Evolutionary conservation across 2,329 filamentous ascomycete genomes (phyloP), one percentile per base, ranked within the genome.

Genomic region (Colletotrichum aenigma): DNA sequence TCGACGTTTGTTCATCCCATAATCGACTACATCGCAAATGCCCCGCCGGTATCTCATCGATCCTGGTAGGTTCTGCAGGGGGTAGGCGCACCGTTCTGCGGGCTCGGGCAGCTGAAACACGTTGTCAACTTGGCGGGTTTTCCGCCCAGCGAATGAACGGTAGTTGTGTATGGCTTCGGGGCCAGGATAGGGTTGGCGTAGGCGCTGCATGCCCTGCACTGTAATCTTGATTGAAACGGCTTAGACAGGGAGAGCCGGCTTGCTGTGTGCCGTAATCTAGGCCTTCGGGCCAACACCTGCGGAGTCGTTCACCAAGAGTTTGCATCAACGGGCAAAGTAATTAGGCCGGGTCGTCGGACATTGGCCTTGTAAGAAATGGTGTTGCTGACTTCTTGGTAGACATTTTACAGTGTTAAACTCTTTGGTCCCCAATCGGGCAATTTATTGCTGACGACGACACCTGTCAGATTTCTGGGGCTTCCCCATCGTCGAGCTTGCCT

Each of bases 151-250:
- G 58, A 70, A 64, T 74, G n/a, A 34, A 36, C 7, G 5, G 34
- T 7, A n/a, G 21, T n/a, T 18, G 13, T 30, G 7, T 32, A 21
- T 38, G 38, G 55, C 24, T 3, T 18, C 26, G 7, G 15, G 26
- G 6, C 62, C 34, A 43, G 32, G 18, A 69, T 38, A n/a, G 55
- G 38, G 16, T 32, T 32, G 38, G 30, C 24, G 26, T n/a, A 36
- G 36, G 56, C 38, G 38, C 32, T 43, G 30, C 56, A 56, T 16
- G 64, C 34, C 16, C 26, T 26, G 24, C 55, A 73, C 71, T 58
- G 28, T 56, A 73, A 73, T 73, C 58, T 69, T 24, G 30, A 70
- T 64, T 73, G 71, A 73, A 73, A 73, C 71, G 43, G 16, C 34
- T 28, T 58, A 30, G 66, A 62, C 71, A 56, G 56, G 65, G 65